A percentile compares a stretch with the other conserved stretches of the same genome.
phyloP scores from a whole-genome alignment of 306 rosid species.

The Acacia melanoxylon region DNA sequence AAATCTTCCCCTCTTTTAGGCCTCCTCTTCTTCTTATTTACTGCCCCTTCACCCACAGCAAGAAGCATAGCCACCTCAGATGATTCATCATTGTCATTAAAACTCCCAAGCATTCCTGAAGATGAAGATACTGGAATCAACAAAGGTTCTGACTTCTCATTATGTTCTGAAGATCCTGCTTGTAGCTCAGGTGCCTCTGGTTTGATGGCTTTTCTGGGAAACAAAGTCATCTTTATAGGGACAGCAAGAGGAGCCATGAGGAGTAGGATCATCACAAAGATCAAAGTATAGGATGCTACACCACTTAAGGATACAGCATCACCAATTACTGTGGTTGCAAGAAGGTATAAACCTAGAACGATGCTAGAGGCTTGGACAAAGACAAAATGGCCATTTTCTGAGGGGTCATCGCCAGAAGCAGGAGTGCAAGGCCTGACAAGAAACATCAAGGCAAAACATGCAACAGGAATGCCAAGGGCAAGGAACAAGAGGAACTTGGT shows the following conservation, averaged over 20 bases:
- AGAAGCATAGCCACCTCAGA: slow-evolving; percentile 80
- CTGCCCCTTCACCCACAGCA: slow-evolving; percentile 87
- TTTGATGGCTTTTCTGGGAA: slow-evolving; percentile 32
- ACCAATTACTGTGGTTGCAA: slow-evolving; percentile 52
- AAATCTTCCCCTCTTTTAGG: slow-evolving; percentile 90
- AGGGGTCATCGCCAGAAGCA: slow-evolving; percentile 54
- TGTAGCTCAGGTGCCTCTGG: slow-evolving; percentile 27
- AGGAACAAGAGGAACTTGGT: slow-evolving; percentile 62
- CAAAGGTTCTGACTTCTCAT: slow-evolving; percentile 41
- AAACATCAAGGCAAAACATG: slow-evolving; percentile 67
- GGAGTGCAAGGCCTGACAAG: slow-evolving; percentile 76
- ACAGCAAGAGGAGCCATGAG: slow-evolving; percentile 77
- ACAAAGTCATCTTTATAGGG: slow-evolving; percentile 77
- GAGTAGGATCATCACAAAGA: slow-evolving; percentile 59
- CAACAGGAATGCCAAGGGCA: slow-evolving; percentile 58
- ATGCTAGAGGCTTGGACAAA: slow-evolving; percentile 69
- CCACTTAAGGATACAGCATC: slow-evolving; percentile 33
- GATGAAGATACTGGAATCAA: slow-evolving; percentile 46
- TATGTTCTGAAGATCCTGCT: slow-evolving; percentile 12
- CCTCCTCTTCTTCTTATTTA: slow-evolving; percentile 68
- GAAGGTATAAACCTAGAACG: slow-evolving; percentile 59
- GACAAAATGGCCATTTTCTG: slow-evolving; percentile 56
- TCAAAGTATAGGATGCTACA: slow-evolving; percentile 32
- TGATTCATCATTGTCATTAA: slow-evolving; percentile 45
- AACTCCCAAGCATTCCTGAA: slow-evolving; percentile 46